Base-by-base conservation (phyloP, 768 basidiomycete genomes). In the Boletus sp. region DNA sequence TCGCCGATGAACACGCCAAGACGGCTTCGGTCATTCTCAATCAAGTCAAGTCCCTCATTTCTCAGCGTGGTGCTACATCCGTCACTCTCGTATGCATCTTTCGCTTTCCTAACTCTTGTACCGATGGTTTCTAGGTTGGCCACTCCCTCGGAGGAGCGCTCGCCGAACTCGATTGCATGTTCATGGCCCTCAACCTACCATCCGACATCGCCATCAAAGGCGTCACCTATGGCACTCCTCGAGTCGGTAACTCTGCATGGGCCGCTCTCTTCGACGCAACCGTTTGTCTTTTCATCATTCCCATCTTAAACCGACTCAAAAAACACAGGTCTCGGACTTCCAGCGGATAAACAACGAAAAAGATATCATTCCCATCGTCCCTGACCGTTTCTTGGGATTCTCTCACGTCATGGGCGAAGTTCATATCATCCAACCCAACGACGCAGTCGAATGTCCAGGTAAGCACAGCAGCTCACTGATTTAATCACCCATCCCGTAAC, bases 321-420 rank as follows among this genome's bases (percentile, higher is more conserved):
- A n/a, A n/a, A n/a, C n/a, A 28, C 14, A 71, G 65, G 62, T 69
- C 36, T 47, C 61, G 4, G 57, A 71, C 60, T 66, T 67, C 51
- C 67, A 54, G 54, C 61, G 70, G 37, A 61, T 72, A 35, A 71
- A 71, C 54, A 71, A 71, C n/a, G 30, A 52, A 51, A 69, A 64
- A n/a, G 79, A 83, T 62, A 56, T 76, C 30, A 71, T 87, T 42
- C 85, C 86, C 24, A 85, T 82, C 56, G 74, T 86, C 8, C 85
- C 85, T 8, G 79, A 76, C 2, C 72, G 76, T 18, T 73, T 70
- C 55, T 64, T 84, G 57, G 81, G 80, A 49, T 87, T 78, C 69
- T 80, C 62, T 7, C 67, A 71, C 24, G 67, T 69, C 12, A 59
- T 58, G 30, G 76, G 76, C 11, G 79, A 80, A 52, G 63, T 78